Evolutionary conservation across 176 grass and related monocot species (phyloP).

Genomic region (Ensete ventricosum): DNA sequence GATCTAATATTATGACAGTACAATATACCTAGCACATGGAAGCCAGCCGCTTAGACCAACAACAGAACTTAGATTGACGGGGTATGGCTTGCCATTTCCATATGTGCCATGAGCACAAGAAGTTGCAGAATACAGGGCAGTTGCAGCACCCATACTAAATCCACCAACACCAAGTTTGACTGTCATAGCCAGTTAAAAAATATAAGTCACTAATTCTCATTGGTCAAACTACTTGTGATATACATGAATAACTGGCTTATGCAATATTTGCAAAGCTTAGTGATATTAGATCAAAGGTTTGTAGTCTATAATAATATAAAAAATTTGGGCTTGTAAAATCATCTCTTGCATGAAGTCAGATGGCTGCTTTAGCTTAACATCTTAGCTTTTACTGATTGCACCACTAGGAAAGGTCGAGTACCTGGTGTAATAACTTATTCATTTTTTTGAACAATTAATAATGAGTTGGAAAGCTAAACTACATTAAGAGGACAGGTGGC

Average conservation of each 20-base stretch:
- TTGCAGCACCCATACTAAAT: constrained; percentile 97
- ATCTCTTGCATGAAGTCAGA: neutral
- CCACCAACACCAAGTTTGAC: constrained; percentile 91
- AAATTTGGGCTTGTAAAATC: neutral
- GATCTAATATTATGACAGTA: constrained; percentile 3
- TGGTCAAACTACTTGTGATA: neutral
- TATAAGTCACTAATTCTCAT: neutral
- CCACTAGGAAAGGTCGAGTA: neutral
- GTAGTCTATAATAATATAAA: neutral
- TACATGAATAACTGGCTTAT: too few species aligned
- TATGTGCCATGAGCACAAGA: constrained; percentile 87
- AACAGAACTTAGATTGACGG: constrained; percentile 61
- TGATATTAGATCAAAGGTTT: neutral
- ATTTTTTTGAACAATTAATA: neutral
- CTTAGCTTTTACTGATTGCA: neutral
- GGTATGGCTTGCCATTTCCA: constrained; percentile 79
- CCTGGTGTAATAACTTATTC: neutral
- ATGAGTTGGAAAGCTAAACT: neutral
- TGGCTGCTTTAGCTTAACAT: neutral
- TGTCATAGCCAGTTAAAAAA: constrained; percentile 24
- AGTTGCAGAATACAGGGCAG: constrained; percentile 77
- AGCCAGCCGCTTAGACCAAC: constrained; percentile 97
- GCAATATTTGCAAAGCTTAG: neutral
- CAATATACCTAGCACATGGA: constrained; percentile 67
- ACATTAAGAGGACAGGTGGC: neutral